Base-by-base conservation (phyloP, 148 eudicot genomes). In the Rhododendron williamsianum region DNA sequence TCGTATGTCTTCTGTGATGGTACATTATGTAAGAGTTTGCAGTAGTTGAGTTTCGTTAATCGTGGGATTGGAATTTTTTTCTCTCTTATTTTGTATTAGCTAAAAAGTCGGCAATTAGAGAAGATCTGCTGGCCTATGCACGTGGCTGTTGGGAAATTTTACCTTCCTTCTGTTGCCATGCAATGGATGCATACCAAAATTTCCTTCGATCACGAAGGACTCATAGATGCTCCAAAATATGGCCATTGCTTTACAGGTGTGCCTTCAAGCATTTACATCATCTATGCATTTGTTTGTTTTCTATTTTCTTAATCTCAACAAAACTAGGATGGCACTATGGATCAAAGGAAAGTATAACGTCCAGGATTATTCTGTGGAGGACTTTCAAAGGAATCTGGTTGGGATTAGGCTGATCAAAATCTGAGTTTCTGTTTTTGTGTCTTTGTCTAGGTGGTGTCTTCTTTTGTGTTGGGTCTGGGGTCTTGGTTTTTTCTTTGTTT, bases 101-200 rank as follows among this genome's bases (percentile, higher is more conserved):
- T 87, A 33, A 93, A 93, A 90, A 94, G 84, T 87, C 93, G 76
- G 89, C 82, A 86, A 89, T 87, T 88, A 86, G 90, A 86, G 95
- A 91, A 86, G 95, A 91, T 87, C 91, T 96, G 92, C 93, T 89
- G 95, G 93, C 94, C 85, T 87, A 87, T 87, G 92, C 92, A 86
- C 91, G 65, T 85, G 91, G 85, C 41, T 86, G 92, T 82, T 94
- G 97, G 98, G 94, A 92, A 83, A 89, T 96, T 38, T 89, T 96
- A 87, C 97, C 98, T 85, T 95, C 97, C 86, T 94, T 33, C 35
- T 96, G 97, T 90, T 91, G 92, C 79, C 69, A 88, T 85, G 97
- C 99, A 51, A 88, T 80, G 88, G 97, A 96, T 89, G 87, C 92
- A 80, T 56, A 86, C 82, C 69, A 88, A 87, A 92, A 89, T 86